Conservation (phyloP, 352 stramenopile genomes). For the Globisporangium paddicum region DNA sequence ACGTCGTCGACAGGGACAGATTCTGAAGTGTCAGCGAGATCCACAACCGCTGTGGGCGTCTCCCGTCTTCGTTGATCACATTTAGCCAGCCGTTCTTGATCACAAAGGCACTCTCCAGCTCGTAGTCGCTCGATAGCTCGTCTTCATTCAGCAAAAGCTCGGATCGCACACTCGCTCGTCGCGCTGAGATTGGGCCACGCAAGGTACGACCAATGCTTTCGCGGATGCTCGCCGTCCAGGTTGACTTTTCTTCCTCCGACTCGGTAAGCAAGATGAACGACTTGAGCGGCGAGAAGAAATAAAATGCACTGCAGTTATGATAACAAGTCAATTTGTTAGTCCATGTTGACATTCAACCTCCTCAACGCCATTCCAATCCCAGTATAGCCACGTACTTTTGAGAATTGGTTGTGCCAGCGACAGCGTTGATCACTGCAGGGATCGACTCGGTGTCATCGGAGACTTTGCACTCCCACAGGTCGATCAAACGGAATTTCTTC, state of each 20-base stretch:
- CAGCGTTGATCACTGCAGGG: conserved; percentile 61
- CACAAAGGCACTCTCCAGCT: conserved; percentile 63
- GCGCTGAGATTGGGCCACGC: conserved; percentile 33
- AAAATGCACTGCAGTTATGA: conserved; percentile 54
- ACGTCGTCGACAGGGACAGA: conserved; percentile 56
- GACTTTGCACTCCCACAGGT: conserved; percentile 75
- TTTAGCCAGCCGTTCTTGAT: conserved; percentile 89
- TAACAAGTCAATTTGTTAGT: neutral
- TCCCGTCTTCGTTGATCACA: conserved; percentile 36
- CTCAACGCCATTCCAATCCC: neutral
- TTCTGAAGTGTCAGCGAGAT: conserved; percentile 77
- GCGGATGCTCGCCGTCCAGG: conserved; percentile 60
- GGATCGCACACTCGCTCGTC: conserved; percentile 52
- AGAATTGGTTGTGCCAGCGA: conserved; percentile 34
- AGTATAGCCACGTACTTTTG: conserved; percentile 39
- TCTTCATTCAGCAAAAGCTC: conserved; percentile 65
- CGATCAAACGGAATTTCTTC: conserved; percentile 81
- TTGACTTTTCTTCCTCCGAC: conserved; percentile 53
- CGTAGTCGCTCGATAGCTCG: conserved; percentile 49
- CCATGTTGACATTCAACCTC: too few species aligned
- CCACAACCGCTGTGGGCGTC: conserved; percentile 49
- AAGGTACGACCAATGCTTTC: conserved; percentile 61
- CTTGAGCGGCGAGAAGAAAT: conserved; percentile 83
- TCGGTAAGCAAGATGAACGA: conserved; percentile 81
- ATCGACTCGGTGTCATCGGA: conserved; percentile 65